phyloP scores from a whole-genome alignment of 352 stramenopile species.

The Pythium coloratum region DNA sequence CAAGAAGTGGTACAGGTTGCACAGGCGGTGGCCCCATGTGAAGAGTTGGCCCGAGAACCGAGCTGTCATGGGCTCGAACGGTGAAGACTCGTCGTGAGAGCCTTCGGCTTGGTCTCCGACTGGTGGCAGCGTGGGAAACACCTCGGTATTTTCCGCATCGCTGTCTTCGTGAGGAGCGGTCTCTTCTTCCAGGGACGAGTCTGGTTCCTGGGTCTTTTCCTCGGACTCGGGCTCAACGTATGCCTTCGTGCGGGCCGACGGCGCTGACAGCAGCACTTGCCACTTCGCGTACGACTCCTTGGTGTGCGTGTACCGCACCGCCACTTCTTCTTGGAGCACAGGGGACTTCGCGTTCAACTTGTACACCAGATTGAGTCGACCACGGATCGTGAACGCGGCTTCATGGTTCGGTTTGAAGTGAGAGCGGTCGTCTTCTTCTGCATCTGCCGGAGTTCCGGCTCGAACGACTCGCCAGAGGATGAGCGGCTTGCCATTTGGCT shows the following conservation, averaged over 20 bases:
- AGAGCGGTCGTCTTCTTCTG: slow-evolving; percentile 10
- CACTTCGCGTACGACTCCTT: slow-evolving; percentile 17
- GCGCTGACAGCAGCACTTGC: slow-evolving; percentile 17
- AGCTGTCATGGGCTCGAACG: slow-evolving; percentile 27
- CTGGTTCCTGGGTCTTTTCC: slow-evolving; percentile 25
- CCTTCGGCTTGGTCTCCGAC: background rate
- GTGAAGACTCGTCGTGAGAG: background rate
- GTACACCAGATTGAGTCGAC: slow-evolving; percentile 17
- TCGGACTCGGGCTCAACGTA: slow-evolving; percentile 24
- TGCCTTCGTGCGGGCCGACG: background rate
- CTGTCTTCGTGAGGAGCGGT: slow-evolving; percentile 6
- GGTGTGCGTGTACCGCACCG: slow-evolving; percentile 20
- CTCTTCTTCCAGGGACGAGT: slow-evolving; percentile 18
- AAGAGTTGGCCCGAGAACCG: slow-evolving; percentile 39
- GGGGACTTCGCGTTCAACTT: background rate
- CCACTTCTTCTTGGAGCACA: background rate
- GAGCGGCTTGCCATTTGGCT: slow-evolving; percentile 32
- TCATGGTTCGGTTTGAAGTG: background rate
- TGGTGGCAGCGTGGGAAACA: background rate
- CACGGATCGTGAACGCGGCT: slow-evolving; percentile 23
- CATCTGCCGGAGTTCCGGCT: slow-evolving; percentile 6
- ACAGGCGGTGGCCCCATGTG: slow-evolving; percentile 59
- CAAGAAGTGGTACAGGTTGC: slow-evolving; percentile 72
- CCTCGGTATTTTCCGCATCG: background rate
- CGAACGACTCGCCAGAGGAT: slow-evolving; percentile 53